Base-by-base conservation (phyloP, 164 flowering plant species). In the Aristolochia californica region DNA sequence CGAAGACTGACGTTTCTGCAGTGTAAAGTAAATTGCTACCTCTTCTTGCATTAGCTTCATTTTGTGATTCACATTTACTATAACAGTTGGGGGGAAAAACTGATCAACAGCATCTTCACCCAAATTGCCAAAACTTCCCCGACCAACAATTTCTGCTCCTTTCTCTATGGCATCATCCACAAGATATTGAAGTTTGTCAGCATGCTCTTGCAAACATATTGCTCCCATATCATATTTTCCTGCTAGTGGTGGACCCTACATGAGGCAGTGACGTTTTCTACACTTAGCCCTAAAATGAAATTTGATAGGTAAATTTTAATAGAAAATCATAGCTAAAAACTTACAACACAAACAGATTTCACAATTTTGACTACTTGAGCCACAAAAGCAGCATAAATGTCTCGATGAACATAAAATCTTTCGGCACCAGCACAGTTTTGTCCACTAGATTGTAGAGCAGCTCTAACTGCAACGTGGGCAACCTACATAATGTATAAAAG, bases 401-500 rank as follows among this genome's bases (percentile, higher is more conserved):
- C 83, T 54, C 67, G 75, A 45, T 88, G 98, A 71, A 93, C 98
- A 79, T 91, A 91, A 68, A 87, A 93, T 72, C 98, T 82, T 77
- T 93, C 98, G 57, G 98, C 98, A 45, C 98, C 98, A 65, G 98
- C 95, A 76, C 98, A 93, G 45, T 93, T 93, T 64, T 93, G 98
- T 53, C 98, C 98, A 74, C 98, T 89, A 67, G 98, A 93, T 70
- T 88, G 97, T 58, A 93, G 94, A 60, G 74, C 85, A 70, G 82
- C 98, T 67, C 98, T 77, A 60, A 77, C 95, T 70, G 98, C 98
- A 73, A 93, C 70, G 73, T 88, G 95, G 55, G 95, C 94, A 70
- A 88, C 96, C 98, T 91, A 65, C 44, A 70, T 45, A 45, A 23
- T 44, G 45, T 44, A 55, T 43, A 28, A 43, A 5, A 56, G 15